Base-by-base conservation (phyloP, 306 rosid genomes). In the Trifolium subterraneum region DNA sequence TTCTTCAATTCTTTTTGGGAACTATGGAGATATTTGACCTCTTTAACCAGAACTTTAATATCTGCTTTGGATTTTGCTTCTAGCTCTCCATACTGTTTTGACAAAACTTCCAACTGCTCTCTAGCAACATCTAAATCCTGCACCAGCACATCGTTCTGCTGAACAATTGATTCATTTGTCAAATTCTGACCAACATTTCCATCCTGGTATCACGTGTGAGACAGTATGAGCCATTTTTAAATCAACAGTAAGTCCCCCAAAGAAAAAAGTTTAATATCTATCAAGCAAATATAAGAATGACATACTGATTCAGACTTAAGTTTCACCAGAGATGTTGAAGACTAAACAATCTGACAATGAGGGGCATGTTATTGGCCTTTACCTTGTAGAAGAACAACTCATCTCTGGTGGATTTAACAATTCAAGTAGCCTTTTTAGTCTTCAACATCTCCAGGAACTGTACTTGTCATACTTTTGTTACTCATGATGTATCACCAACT, bases 51-150 rank as follows among this genome's bases (percentile, higher is more conserved):
- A 58, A 93, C 84, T 87, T 88, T 93, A 25, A 92, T 81, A 75
- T 95, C 99, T 44, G 93, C 96, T 83, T 89, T 92, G 33, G 99
- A 95, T 71, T 90, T 95, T 44, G 88, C 88, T 84, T 92, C 98
- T 72, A 92, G 84, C 88, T 87, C 98, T 65, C 84, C 93, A 73
- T 84, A 90, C 87, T 58, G 90, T 81, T 86, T 92, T 22, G 87
- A 83, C 83, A 90, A 84, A 76, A 70, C 78, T 76, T 84, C 83
- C 66, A 87, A 83, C 84, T 88, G 92, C 79, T 86, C 86, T 77
- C 89, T 92, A 48, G 88, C 76, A 74, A 86, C 82, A 81, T 90
- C 84, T 78, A 86, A 79, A 64, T 87, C 86, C 79, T 71, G 84
- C 61, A 68, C 79, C 81, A 88, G 73, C 41, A 50, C 77, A 70